Conservation (phyloP, 495 filamentous ascomycete species). For the Terfezia claveryi region DNA sequence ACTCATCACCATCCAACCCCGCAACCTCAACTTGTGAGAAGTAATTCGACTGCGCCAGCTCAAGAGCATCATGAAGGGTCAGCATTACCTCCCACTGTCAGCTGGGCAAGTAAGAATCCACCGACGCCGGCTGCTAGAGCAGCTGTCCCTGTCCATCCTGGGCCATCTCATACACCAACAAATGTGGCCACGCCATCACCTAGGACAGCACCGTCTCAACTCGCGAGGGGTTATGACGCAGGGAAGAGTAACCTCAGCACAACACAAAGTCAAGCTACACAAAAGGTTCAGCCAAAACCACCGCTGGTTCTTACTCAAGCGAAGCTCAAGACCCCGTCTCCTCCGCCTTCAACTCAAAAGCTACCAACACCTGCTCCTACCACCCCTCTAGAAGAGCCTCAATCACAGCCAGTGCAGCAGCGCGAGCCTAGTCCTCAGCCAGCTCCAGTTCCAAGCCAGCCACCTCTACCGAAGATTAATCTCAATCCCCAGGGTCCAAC, state of each 20-base stretch:
- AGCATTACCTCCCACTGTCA: conserved; percentile 76
- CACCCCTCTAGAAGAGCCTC: neutral
- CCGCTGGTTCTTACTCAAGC: neutral
- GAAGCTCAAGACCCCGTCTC: neutral
- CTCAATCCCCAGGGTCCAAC: conserved; percentile 6
- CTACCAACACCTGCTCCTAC: neutral
- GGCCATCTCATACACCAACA: neutral
- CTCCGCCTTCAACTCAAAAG: neutral
- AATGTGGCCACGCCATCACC: neutral
- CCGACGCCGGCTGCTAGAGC: conserved; percentile 26
- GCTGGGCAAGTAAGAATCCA: conserved; percentile 66
- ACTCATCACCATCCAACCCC: conserved; percentile 28
- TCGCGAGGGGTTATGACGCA: neutral
- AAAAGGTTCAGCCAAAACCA: neutral
- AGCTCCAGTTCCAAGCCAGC: conserved; percentile 1
- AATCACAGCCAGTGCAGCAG: neutral
- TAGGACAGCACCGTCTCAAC: neutral
- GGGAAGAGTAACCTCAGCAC: neutral
- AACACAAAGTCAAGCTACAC: neutral
- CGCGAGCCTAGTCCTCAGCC: conserved; percentile 1
- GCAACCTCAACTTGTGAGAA: neutral
- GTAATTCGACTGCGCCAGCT: conserved; percentile 9
- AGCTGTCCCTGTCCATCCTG: conserved; percentile 12
- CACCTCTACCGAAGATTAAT: conserved; percentile 2
- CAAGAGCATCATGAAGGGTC: conserved; percentile 39